Evolutionary conservation across 208 protist genomes (phyloP).

Genomic region (Trypanosoma vivax): DNA sequence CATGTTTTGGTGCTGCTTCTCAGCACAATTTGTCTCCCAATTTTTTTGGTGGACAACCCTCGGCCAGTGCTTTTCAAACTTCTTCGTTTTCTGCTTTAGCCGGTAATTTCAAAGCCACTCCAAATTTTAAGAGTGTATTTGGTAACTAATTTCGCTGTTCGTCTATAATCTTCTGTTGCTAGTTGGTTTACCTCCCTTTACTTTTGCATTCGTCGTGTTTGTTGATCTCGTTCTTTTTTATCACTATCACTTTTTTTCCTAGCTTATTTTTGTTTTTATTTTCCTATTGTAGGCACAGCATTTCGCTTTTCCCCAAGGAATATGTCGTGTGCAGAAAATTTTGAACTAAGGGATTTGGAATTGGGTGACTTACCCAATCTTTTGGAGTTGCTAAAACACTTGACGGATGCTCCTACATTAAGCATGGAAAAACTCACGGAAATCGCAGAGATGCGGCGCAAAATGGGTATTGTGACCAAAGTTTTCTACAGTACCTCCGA

Average conservation of each 20-base stretch:
- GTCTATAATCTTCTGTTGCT: neutral
- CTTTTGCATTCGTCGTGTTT: constrained; percentile 6
- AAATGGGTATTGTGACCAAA: constrained; percentile 42
- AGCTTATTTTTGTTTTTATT: constrained; percentile 3
- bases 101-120: constrained; percentile 29
- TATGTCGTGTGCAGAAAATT: constrained; percentile 9
- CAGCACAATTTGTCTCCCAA: neutral
- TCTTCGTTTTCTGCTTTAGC: constrained; percentile 36
- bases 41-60: neutral
- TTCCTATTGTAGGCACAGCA: neutral
- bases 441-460: constrained; percentile 22
- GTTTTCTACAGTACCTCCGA: constrained; percentile 39
- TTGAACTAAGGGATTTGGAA: constrained; percentile 17
- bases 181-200: neutral
- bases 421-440: neutral
- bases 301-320: neutral
- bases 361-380: constrained; percentile 20
- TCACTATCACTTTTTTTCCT: neutral
- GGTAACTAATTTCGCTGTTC: constrained; percentile 11
- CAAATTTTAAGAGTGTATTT: constrained; percentile 41
- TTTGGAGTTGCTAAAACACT: constrained; percentile 24
- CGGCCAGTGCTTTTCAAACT: constrained; percentile 21
- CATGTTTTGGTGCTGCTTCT: neutral
- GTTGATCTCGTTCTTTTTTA: neutral
- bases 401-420: constrained; percentile 26